These are phyloP conservation scores for Microcyclospora pomicola DNA, from an alignment of 2,329 filamentous ascomycete species.

Conservation along the genomic window DNA sequence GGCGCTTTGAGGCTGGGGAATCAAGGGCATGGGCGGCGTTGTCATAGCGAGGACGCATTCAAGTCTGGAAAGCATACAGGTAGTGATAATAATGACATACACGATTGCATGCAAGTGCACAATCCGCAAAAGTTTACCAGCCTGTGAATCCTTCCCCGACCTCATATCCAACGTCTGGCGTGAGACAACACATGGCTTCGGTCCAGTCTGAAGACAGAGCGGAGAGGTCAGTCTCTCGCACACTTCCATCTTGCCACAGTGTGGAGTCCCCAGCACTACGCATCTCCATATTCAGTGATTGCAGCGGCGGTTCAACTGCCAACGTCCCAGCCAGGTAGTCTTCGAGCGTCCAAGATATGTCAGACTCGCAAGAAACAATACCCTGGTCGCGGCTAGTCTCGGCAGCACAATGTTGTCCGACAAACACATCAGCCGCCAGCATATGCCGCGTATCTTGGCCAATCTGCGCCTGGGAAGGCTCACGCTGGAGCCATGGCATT, in stretches of 20 bases:
- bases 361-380: constrained; percentile 1
- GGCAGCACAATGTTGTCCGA: no score
- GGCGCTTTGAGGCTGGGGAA: no score
- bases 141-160: constrained; percentile 7
- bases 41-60: no score
- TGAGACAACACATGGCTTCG: constrained; percentile 6
- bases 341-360: constrained; percentile 13
- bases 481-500: constrained; percentile 10
- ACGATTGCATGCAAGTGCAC: no score
- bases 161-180: constrained; percentile 6
- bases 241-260: constrained; percentile 4
- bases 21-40: no score
- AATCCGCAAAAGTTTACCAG: constrained; percentile 5
- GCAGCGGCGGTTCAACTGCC: neutral
- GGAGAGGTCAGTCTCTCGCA: constrained; percentile 9
- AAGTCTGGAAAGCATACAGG: no score
- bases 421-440: no score
- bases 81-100: no score
- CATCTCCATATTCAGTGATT: constrained; percentile 2
- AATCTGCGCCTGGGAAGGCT: constrained; percentile 9
- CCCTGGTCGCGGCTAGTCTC: no score
- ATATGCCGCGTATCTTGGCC: constrained; percentile 4
- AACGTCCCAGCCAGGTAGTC: constrained; percentile 11
- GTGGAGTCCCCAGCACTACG: neutral
- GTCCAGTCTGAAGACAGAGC: constrained; percentile 3